Conservation (phyloP, 768 basidiomycete species). For the Crucibulum laeve region DNA sequence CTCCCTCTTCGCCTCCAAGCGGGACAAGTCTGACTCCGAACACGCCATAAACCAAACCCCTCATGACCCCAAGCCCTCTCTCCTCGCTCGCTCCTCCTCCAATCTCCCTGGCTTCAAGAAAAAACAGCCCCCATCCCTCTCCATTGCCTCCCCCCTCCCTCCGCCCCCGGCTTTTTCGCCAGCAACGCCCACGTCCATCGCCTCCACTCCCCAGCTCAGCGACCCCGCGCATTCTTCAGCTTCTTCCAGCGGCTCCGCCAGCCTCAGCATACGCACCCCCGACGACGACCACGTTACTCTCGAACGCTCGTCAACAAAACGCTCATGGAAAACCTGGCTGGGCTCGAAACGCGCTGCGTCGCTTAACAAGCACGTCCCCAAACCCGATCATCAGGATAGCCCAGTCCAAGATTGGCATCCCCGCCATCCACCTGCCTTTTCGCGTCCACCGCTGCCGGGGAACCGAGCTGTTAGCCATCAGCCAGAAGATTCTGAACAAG, state of each 20-base stretch:
- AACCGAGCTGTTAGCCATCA: slow-evolving; percentile 10
- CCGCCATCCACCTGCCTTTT: slow-evolving; percentile 1
- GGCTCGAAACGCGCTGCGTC: slow-evolving; percentile 26
- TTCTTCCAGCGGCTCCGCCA: slow-evolving; percentile 60
- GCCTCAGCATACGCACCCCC: slow-evolving; percentile 52
- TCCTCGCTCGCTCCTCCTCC: slow-evolving; percentile 8
- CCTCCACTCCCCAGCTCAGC: slow-evolving; percentile 27
- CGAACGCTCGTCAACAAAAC: slow-evolving; percentile 31
- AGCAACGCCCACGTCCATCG: slow-evolving; percentile 14
- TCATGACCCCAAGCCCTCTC: too few relatives aligned
- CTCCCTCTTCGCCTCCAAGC: slow-evolving; percentile 48
- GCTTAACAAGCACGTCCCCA: slow-evolving; percentile 4
- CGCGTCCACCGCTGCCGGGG: slow-evolving; percentile 12
- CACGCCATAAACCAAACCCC: too few relatives aligned
- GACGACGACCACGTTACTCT: slow-evolving; percentile 45
- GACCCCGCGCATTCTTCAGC: slow-evolving; percentile 48
- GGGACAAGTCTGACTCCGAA: slow-evolving; percentile 30
- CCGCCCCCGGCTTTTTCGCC: slow-evolving; percentile 9
- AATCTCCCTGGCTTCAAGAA: slow-evolving; percentile 9
- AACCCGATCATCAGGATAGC: too few relatives aligned
- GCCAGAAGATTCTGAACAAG: slow-evolving; percentile 19
- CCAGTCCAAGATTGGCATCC: slow-evolving; percentile 5
- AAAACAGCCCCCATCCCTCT: slow-evolving; percentile 4
- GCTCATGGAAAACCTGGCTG: slow-evolving; percentile 56
- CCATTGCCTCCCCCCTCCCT: slow-evolving; percentile 8